Conservation (phyloP, 306 rosid genomes). For the Senna tora region DNA sequence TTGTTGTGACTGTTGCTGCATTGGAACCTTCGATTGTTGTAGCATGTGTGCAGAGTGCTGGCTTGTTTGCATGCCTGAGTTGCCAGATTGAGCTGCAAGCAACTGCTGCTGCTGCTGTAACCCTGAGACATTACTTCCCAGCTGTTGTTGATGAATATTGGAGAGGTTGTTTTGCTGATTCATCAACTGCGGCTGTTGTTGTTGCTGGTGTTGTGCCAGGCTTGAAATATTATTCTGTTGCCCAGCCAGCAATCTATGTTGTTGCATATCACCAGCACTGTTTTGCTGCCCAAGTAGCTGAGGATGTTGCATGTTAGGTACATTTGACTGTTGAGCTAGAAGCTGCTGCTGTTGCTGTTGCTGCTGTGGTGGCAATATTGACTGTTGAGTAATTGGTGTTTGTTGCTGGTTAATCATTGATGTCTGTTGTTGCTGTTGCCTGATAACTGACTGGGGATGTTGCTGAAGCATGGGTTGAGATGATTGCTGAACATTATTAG, state of each 20-base stretch:
- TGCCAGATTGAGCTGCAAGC: constrained; percentile 69
- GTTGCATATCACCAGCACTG: constrained; percentile 80
- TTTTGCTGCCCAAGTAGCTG: constrained; percentile 70
- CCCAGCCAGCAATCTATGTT: constrained; percentile 58
- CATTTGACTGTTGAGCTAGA: constrained; percentile 66
- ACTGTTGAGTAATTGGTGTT: constrained; percentile 63
- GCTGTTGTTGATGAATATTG: constrained; percentile 79
- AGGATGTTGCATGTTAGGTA: constrained; percentile 63
- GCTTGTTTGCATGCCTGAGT: constrained; percentile 72
- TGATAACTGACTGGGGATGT: constrained; percentile 67
- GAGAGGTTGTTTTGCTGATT: constrained; percentile 74
- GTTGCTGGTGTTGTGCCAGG: constrained; percentile 68
- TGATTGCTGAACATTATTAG: constrained; percentile 68
- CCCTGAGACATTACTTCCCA: constrained; percentile 72
- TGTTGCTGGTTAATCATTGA: constrained; percentile 71
- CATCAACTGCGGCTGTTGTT: constrained; percentile 63
- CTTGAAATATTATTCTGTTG: constrained; percentile 74
- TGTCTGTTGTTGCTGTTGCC: constrained; percentile 72
- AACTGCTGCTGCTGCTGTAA: constrained; percentile 66
- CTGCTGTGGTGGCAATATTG: constrained; percentile 60
- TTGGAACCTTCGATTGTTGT: constrained; percentile 70
- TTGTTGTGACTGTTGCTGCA: constrained; percentile 72
- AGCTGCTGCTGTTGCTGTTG: constrained; percentile 63
- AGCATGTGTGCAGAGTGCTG: constrained; percentile 72
- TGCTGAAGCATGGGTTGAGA: constrained; percentile 79